phyloP scores from a whole-genome alignment of 768 basidiomycete species.

The Vishniacozyma victoriae region DNA sequence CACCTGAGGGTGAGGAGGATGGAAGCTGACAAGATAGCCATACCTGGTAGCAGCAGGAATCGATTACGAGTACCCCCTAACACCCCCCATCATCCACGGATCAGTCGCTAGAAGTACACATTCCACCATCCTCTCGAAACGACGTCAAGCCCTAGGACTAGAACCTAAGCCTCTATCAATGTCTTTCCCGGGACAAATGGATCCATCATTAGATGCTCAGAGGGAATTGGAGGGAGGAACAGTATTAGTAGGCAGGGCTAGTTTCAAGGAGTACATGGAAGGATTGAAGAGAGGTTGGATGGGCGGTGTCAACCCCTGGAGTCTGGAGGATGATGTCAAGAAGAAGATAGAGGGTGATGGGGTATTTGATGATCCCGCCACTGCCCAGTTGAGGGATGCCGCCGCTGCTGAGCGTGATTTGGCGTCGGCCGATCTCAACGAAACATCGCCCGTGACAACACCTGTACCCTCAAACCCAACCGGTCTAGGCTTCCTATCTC shows the following conservation, averaged over 20 bases:
- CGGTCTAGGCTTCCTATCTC: slow-evolving; percentile 36
- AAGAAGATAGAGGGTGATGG: slow-evolving; percentile 63
- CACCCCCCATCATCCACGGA: slow-evolving; percentile 64
- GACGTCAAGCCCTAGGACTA: slow-evolving; percentile 60
- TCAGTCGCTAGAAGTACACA: slow-evolving; percentile 73
- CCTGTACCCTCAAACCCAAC: slow-evolving; percentile 30
- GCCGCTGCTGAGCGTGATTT: background rate
- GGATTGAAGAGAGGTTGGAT: slow-evolving; percentile 83
- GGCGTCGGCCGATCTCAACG: background rate
- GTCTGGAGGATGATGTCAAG: slow-evolving; percentile 53
- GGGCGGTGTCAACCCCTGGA: slow-evolving; percentile 59
- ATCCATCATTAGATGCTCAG: slow-evolving; percentile 55
- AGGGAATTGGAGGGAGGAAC: slow-evolving; percentile 74
- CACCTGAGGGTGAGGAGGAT: background rate
- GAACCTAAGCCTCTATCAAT: slow-evolving; percentile 47
- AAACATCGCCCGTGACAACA: slow-evolving; percentile 1
- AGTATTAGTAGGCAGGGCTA: slow-evolving; percentile 77
- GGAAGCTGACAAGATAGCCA: too few species aligned
- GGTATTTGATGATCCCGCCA: slow-evolving; percentile 54
- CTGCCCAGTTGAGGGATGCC: slow-evolving; percentile 47
- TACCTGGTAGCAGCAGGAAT: slow-evolving; percentile 87
- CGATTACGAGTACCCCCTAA: slow-evolving; percentile 78
- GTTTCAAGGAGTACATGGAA: slow-evolving; percentile 90
- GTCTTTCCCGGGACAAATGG: slow-evolving; percentile 47
- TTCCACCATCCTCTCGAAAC: slow-evolving; percentile 60